Evolutionary conservation across 345 rosid genomes (phyloP), one percentile per base, ranked within the genome.

Genomic region (Abelmoschus esculentus): DNA sequence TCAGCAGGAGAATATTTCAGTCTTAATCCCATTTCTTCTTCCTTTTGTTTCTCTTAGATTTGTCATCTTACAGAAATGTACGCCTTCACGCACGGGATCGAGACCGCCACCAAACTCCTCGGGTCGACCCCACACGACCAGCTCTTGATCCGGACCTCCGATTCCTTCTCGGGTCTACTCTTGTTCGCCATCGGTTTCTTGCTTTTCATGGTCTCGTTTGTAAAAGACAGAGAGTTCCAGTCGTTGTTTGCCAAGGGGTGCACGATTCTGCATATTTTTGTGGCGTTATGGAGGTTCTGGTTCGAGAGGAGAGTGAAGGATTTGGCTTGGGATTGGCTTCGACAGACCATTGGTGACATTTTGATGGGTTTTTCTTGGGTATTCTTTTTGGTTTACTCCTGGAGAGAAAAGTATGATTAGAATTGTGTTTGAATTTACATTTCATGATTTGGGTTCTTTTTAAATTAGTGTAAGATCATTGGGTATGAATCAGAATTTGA

Each of bases 371-470:
- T 85, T 34, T 89, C 96, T 10, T 85, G 91, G 91, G 81, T 87
- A 7, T 79, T 89, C 74, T 80, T 89, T 55, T 80, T 89, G 17
- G 86, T 83, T 52, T 87, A 67, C 80, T 80, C 90, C 12, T 85
- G 96, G 96, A 85, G 85, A 62, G 96, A 89, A 70, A 89, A 84
- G 82, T 87, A 89, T 72, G 91, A 87, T 77, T 85, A 71, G 73
- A 73, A n/a, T 47, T 66, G 15, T 46, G 71, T 38, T 60, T 8
- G 29, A 15, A 19, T 10, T 32, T 22, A 0, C 36, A 32, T 32
- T 32, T 32, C n/a, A 44, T 42, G 10, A 66, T 66, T 15, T 71
- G 71, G 29, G 32, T 70, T 7, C 28, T 49, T 22, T 13, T 46
- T 49, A 17, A 69, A 47, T 65, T 57, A 18, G 36, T 54, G 68